These are phyloP conservation scores for Straminergon stramineum DNA, from an alignment of 225 moss, liverwort and hornwort species.

Conservation along the genomic window DNA sequence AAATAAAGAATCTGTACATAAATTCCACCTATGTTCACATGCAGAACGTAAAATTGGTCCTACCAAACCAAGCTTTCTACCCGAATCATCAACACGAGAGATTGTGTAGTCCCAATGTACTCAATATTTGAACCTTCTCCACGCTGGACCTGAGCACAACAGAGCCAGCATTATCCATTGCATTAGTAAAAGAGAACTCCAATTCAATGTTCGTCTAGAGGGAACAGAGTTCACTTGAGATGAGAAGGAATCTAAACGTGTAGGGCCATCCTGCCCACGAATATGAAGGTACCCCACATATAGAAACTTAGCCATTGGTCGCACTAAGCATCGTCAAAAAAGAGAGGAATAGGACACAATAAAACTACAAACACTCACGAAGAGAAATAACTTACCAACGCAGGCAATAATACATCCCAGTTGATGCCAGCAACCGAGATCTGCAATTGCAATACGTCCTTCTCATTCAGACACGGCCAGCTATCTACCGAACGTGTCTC, in stretches of 20 bases:
- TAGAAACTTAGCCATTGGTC: not conserved
- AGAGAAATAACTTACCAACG: constrained; percentile 8
- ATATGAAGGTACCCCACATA: not conserved
- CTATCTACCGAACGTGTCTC: constrained; percentile 37
- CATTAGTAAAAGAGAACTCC: not conserved
- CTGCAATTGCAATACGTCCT: not conserved
- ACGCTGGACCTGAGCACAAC: constrained; percentile 10
- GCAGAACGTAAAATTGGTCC: constrained; percentile 13
- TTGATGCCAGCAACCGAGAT: constrained; percentile 17
- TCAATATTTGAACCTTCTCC: not conserved
- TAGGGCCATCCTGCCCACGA: not conserved
- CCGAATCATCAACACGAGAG: not conserved
- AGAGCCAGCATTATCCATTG: not conserved
- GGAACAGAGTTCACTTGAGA: not conserved
- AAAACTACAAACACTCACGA: not conserved
- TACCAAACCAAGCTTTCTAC: constrained; percentile 14
- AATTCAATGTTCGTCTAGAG: not conserved
- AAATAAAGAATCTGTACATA: constrained; percentile 55
- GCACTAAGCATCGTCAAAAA: not conserved
- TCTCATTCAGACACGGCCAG: not conserved
- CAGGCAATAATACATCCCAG: not conserved
- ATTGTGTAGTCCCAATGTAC: not conserved
- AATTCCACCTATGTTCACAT: constrained; percentile 18
- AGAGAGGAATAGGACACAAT: not conserved
- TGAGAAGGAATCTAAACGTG: not conserved